Evolutionary conservation across 257 asterid species (phyloP).

Genomic region (Oldenlandia corymbosa): DNA sequence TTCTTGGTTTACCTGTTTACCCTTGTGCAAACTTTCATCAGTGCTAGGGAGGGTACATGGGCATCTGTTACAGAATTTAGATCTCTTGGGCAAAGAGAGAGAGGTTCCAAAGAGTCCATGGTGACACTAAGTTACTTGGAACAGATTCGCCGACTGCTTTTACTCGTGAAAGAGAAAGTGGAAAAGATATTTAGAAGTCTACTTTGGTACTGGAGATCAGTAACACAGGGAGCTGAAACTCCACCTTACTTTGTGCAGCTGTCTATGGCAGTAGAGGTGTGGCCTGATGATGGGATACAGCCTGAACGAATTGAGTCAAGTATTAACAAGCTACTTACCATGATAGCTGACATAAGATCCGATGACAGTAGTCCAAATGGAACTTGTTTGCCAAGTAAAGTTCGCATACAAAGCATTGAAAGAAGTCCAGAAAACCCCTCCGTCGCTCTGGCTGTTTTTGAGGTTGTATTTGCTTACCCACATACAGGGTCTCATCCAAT

Average conservation of each 20-base stretch:
- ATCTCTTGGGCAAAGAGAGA: conserved; percentile 2
- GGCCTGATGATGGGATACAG: conserved; percentile 99
- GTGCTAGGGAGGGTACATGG: conserved; percentile 95
- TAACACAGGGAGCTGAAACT: conserved; percentile 93
- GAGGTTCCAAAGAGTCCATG: conserved; percentile 5
- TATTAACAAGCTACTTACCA: conserved; percentile 58
- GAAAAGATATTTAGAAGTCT: conserved; percentile 43
- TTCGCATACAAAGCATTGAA: conserved; percentile 88
- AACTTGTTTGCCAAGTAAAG: conserved; percentile 76
- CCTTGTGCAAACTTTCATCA: conserved; percentile 84
- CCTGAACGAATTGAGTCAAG: conserved; percentile 96
- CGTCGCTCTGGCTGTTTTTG: conserved; percentile 83
- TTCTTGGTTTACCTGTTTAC: conserved; percentile 84
- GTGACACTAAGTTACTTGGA: conserved; percentile 48
- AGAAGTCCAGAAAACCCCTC: conserved; percentile 50
- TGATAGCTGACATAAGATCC: conserved; percentile 61
- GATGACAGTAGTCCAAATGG: conserved; percentile 37
- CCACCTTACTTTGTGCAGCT: conserved; percentile 95
- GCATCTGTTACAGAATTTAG: conserved; percentile 9
- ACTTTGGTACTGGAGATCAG: conserved; percentile 86
- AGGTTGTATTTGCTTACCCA: conserved; percentile 69
- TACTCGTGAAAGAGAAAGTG: conserved; percentile 31
- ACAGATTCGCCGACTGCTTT: conserved; percentile 28
- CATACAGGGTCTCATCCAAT: conserved; percentile 2
- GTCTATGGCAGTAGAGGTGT: conserved; percentile 73